These are phyloP conservation scores for Rhodotorula diobovata DNA, from an alignment of 768 basidiomycete species.

Conservation along the genomic window DNA sequence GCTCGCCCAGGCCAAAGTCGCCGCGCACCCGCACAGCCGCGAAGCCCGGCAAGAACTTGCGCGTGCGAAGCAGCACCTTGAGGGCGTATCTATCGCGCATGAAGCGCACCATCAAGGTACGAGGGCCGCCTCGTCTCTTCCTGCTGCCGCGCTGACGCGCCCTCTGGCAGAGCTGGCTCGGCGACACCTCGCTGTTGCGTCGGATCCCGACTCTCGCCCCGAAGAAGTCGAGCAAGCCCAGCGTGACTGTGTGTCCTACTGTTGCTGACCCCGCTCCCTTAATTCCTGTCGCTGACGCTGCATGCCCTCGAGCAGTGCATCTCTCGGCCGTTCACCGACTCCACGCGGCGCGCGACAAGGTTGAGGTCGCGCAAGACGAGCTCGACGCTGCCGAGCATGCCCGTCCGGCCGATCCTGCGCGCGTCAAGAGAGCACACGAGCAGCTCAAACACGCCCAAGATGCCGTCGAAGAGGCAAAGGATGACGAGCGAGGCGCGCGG, in stretches of 20 bases:
- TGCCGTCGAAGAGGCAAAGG: not conserved
- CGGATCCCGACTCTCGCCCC: not conserved
- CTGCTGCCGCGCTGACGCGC: too few relatives aligned
- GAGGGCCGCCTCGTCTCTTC: accelerated
- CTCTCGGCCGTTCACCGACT: not conserved
- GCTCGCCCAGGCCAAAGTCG: not conserved
- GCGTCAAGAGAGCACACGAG: not conserved
- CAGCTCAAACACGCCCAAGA: not conserved
- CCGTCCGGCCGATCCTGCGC: not conserved
- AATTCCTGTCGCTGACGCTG: not conserved
- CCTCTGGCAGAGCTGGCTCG: not conserved
- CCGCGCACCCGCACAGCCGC: not conserved
- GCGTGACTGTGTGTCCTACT: not conserved
- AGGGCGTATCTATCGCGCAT: not conserved
- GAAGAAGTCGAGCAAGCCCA: not conserved
- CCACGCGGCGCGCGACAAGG: not conserved
- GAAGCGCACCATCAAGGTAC: not conserved
- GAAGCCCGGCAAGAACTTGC: not conserved
- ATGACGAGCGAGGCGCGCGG: not conserved
- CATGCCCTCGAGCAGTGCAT: not conserved
- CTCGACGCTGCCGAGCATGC: not conserved
- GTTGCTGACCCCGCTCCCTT: not conserved
- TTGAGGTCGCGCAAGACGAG: not conserved
- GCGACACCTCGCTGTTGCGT: not conserved
- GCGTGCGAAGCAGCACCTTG: not conserved